phyloP scores from a whole-genome alignment of 2,329 filamentous ascomycete species.

The Davidsoniella eucalypti region DNA sequence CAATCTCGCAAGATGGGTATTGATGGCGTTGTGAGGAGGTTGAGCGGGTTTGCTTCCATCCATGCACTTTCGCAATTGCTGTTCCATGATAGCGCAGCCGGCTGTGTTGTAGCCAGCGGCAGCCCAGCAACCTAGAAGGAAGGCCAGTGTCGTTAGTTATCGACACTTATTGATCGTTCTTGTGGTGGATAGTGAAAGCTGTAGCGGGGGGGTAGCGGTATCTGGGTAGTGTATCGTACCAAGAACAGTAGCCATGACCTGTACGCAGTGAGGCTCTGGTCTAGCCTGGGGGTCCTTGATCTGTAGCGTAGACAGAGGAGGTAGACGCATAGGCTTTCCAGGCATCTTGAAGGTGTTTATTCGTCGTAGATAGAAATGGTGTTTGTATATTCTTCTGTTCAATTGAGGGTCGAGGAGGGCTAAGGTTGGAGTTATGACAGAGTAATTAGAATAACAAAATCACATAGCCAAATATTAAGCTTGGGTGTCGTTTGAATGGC shows the following conservation, averaged over 20 bases:
- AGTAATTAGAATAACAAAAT: not conserved
- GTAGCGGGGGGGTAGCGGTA: not conserved
- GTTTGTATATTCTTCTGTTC: not conserved
- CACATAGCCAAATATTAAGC: no score
- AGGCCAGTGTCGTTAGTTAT: not conserved
- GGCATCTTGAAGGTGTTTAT: conserved; percentile 23
- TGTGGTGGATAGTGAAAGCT: not conserved
- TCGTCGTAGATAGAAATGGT: not conserved
- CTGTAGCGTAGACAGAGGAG: conserved; percentile 37
- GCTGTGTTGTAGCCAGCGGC: conserved; percentile 52
- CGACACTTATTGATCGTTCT: not conserved
- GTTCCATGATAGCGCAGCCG: conserved; percentile 43
- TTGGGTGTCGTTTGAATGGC: no score
- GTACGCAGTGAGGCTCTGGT: conserved; percentile 35
- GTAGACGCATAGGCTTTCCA: conserved; percentile 38
- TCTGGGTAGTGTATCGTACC: conserved; percentile 21
- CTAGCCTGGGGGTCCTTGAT: conserved; percentile 35
- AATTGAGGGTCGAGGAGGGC: not conserved
- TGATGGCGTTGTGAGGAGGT: conserved; percentile 55
- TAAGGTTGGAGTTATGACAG: not conserved
- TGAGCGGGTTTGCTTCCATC: conserved; percentile 43
- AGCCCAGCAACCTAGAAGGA: conserved; percentile 58
- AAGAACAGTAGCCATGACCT: conserved; percentile 41
- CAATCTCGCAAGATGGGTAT: conserved; percentile 76
- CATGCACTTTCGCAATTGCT: conserved; percentile 54